Conservation (phyloP, 768 basidiomycete species). For the Boletus rex-veris region DNA sequence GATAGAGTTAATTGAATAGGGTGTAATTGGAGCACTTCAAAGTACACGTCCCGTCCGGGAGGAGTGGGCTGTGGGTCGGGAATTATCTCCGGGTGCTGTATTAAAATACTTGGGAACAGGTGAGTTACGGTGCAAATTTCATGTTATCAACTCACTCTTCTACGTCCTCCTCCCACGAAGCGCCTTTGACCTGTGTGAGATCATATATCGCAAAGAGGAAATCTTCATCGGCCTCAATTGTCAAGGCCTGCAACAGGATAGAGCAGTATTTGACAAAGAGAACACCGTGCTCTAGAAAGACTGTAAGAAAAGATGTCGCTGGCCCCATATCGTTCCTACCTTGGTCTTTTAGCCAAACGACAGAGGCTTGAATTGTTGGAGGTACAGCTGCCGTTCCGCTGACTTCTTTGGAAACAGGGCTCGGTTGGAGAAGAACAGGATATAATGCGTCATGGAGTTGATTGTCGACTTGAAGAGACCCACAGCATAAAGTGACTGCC, state of each 20-base stretch:
- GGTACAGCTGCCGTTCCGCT: constrained; percentile 68
- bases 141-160: constrained; percentile 57
- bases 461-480: constrained; percentile 93
- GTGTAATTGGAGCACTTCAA: constrained; percentile 92
- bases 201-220: constrained; percentile 90
- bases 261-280: constrained; percentile 98
- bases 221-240: constrained; percentile 96
- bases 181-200: constrained; percentile 86
- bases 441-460: constrained; percentile 95
- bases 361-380: constrained; percentile 84
- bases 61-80: constrained; percentile 67
- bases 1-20: constrained; percentile 90
- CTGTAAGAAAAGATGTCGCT: not conserved
- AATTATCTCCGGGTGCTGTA: constrained; percentile 63
- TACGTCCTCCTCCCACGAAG: constrained; percentile 77
- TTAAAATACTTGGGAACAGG: constrained; percentile 54
- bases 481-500: constrained; percentile 74
- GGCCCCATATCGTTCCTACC: constrained; percentile 41
- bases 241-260: constrained; percentile 87
- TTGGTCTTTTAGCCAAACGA: constrained; percentile 91
- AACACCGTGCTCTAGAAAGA: constrained; percentile 83
- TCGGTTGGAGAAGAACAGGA: constrained; percentile 93
- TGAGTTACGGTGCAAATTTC: not conserved
- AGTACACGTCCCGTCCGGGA: constrained; percentile 81
- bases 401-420: constrained; percentile 75